phyloP scores from a whole-genome alignment of 2,329 filamentous ascomycete species.

The Biscogniauxia marginata region DNA sequence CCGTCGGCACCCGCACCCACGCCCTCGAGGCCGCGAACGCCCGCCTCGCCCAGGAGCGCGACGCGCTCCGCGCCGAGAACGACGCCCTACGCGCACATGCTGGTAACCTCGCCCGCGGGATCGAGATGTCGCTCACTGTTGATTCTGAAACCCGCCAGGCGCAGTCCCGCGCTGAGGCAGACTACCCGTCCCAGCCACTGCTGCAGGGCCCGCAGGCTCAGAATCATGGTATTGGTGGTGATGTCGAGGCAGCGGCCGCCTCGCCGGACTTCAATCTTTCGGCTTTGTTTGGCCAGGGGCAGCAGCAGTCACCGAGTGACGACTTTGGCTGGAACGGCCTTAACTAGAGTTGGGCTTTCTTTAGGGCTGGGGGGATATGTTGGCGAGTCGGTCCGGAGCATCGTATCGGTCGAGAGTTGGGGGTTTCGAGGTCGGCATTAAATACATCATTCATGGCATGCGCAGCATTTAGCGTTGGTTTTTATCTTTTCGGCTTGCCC shows the following conservation, averaged over 20 bases:
- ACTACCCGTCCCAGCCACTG: neutral
- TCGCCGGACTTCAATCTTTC: neutral
- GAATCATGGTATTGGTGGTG: too few relatives aligned
- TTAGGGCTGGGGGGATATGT: too few relatives aligned
- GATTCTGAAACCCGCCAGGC: too few relatives aligned
- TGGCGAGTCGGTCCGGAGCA: too few relatives aligned
- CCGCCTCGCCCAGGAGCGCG: neutral
- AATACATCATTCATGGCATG: too few relatives aligned
- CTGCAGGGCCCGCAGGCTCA: neutral
- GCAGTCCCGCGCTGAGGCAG: too few relatives aligned
- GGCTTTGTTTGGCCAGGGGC: neutral
- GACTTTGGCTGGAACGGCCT: neutral
- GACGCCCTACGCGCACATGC: neutral
- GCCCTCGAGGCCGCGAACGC: conserved; percentile 1
- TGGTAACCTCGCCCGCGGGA: neutral
- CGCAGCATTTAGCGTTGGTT: neutral
- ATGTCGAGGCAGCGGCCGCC: too few relatives aligned
- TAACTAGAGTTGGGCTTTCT: neutral
- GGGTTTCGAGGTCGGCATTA: too few relatives aligned
- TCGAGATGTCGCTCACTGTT: too few relatives aligned
- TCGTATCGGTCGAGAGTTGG: neutral
- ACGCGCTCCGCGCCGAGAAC: neutral
- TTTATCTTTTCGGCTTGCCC: neutral
- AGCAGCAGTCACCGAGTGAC: neutral
- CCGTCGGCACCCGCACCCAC: neutral